These are phyloP conservation scores for Talaromyces sp. DNA, from an alignment of 2,329 filamentous ascomycete species.

Conservation along the genomic window DNA sequence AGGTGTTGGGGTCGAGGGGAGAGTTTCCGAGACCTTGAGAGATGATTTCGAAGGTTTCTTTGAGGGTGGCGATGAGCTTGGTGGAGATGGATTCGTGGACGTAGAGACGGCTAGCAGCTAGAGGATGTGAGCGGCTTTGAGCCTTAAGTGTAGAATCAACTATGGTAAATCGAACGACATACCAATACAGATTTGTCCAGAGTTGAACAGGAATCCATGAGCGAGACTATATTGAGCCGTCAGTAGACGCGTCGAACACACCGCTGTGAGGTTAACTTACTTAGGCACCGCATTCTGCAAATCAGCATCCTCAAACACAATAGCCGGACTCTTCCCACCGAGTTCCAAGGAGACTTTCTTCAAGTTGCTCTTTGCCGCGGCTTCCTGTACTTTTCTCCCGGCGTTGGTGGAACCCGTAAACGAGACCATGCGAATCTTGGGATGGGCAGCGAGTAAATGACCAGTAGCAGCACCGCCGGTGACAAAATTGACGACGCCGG, in stretches of 20 bases:
- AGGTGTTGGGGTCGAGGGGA: constrained; percentile 10
- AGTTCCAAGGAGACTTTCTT: constrained; percentile 47
- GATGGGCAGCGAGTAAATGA: constrained; percentile 40
- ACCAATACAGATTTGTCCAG: constrained; percentile 23
- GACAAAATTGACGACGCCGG: constrained; percentile 44
- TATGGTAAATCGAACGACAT: no score
- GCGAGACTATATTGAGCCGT: constrained; percentile 7
- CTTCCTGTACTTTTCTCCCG: constrained; percentile 44
- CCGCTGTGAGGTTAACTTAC: not conserved
- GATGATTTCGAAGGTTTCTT: constrained; percentile 12
- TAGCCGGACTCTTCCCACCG: constrained; percentile 43
- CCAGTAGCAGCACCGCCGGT: constrained; percentile 26
- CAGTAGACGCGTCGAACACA: not conserved
- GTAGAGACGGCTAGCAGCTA: constrained; percentile 23
- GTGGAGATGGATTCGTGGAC: constrained; percentile 23
- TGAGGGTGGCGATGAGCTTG: constrained; percentile 18
- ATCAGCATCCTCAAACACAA: constrained; percentile 19
- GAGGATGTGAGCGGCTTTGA: not conserved
- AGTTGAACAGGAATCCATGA: constrained; percentile 20
- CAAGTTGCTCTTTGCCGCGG: constrained; percentile 54
- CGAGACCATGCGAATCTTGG: constrained; percentile 29
- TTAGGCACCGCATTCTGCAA: constrained; percentile 24
- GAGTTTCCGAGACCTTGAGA: constrained; percentile 6
- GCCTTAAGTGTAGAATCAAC: no score
- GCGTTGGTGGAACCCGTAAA: constrained; percentile 31